These are phyloP conservation scores for Boletus rex-veris DNA, from an alignment of 768 basidiomycete species.

Conservation along the genomic window DNA sequence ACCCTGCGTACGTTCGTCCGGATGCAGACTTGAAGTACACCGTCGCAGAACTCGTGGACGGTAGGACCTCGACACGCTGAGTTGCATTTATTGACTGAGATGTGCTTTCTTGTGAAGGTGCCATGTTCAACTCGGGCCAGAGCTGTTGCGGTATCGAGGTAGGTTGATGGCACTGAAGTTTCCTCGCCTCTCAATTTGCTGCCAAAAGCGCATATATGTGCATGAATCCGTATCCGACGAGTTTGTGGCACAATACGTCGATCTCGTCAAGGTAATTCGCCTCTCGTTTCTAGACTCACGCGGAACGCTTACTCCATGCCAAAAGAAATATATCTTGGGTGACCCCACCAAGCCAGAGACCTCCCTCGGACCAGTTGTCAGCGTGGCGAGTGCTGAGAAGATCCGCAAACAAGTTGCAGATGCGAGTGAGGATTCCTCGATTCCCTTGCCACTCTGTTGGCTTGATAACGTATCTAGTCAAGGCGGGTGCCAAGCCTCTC, in stretches of 20 bases:
- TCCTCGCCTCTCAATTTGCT: not conserved
- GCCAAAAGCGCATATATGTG: constrained; percentile 81
- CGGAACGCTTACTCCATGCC: not conserved
- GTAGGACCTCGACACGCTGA: constrained; percentile 36
- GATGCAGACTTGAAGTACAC: constrained; percentile 87
- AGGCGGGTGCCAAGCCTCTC: constrained; percentile 74
- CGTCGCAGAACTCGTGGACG: constrained; percentile 85
- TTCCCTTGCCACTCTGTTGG: not conserved
- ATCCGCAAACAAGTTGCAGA: constrained; percentile 86
- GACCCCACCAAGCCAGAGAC: constrained; percentile 75
- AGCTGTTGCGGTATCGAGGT: constrained; percentile 95
- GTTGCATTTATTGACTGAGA: not conserved
- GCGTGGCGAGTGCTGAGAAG: constrained; percentile 75
- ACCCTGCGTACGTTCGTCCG: constrained; percentile 89
- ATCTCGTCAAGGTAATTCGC: constrained; percentile 59
- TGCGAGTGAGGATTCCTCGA: constrained; percentile 52
- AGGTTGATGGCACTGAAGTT: constrained; percentile 8
- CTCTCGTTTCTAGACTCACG: not conserved
- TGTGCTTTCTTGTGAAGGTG: constrained; percentile 44
- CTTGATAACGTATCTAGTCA: constrained; percentile 40
- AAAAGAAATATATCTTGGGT: constrained; percentile 76
- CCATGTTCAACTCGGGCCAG: constrained; percentile 97
- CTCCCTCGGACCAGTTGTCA: constrained; percentile 91
- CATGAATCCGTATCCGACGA: constrained; percentile 77
- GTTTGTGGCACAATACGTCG: constrained; percentile 73